Percentiles rank a stretch among this genome's conserved stretches.
Conservation (phyloP, 2,329 filamentous ascomycete species). For the Paecilomyces fulvus region DNA sequence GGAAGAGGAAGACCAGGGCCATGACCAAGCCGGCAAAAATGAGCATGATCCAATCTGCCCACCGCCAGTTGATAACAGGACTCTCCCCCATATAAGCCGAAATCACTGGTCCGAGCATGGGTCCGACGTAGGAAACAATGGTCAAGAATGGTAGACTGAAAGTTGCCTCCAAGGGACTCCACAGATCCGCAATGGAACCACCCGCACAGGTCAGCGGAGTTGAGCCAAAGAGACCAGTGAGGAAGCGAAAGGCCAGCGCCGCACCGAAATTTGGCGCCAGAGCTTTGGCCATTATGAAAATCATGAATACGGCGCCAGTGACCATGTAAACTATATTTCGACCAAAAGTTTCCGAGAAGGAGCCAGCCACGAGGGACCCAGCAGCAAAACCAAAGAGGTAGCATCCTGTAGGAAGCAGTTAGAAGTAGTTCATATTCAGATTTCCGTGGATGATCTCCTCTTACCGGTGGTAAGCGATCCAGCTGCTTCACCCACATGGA, state of each 20-base stretch:
- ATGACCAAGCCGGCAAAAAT: conserved; percentile 29
- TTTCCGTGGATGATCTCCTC: not conserved
- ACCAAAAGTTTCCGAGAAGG: not conserved
- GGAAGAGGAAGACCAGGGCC: conserved; percentile 32
- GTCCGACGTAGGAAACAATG: not conserved
- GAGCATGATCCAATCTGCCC: conserved; percentile 39
- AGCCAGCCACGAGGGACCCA: not conserved
- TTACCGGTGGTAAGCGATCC: not conserved
- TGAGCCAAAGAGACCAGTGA: conserved; percentile 42
- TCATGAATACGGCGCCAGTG: not conserved
- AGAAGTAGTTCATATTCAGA: not conserved
- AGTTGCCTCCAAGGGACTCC: conserved; percentile 28
- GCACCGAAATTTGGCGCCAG: not conserved
- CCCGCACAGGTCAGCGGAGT: conserved; percentile 36
- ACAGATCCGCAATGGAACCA: conserved; percentile 36
- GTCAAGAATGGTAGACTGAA: not conserved
- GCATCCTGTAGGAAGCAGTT: not conserved
- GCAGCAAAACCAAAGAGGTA: not conserved
- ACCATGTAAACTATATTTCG: not conserved
- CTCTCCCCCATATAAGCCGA: not conserved
- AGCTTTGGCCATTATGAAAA: not conserved
- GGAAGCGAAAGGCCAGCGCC: conserved; percentile 39
- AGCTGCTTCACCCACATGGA: not conserved
- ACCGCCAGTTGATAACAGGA: conserved; percentile 22
- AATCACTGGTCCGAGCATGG: conserved; percentile 15